Percentiles rank a stretch among this genome's conserved stretches.
These are phyloP conservation scores for Speleostelium caveatum DNA, from an alignment of 78 protist genomes.

Conservation along the genomic window DNA sequence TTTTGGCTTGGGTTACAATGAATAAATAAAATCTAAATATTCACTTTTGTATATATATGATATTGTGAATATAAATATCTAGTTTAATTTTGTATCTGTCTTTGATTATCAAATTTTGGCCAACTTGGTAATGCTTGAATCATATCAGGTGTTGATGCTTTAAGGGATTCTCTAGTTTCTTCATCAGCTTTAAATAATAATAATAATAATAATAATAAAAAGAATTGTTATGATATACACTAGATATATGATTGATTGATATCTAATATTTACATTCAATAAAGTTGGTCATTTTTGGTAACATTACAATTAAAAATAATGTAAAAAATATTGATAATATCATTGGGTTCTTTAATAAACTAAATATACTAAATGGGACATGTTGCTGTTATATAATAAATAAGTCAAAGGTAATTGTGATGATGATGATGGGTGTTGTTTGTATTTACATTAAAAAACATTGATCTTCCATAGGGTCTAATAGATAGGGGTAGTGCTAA, in stretches of 20 bases:
- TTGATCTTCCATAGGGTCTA: not conserved
- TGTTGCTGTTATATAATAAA: constrained; percentile 17
- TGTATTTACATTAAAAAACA: constrained; percentile 12
- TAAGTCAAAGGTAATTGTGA: not conserved
- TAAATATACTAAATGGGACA: constrained; percentile 59
- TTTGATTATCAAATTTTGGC: not conserved
- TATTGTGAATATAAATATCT: no score
- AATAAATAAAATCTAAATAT: no score
- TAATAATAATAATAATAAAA: not conserved
- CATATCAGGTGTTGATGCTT: constrained; percentile 22
- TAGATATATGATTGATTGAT: not conserved
- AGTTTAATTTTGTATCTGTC: not conserved
- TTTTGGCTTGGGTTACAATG: no score
- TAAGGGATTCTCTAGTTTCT: constrained; percentile 40
- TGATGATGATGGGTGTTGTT: not conserved
- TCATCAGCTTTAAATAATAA: constrained; percentile 14
- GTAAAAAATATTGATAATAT: constrained; percentile 21
- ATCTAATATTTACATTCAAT: constrained; percentile 32
- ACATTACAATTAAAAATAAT: not conserved
- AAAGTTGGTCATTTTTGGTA: constrained; percentile 50
- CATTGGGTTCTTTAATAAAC: constrained; percentile 45
- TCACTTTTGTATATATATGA: no score
- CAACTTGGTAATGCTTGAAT: constrained; percentile 30
- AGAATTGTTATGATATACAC: not conserved
- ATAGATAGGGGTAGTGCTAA: constrained; percentile 25